phyloP scores from a whole-genome alignment of 2,329 filamentous ascomycete genomes.

The Fusarium sp. region DNA sequence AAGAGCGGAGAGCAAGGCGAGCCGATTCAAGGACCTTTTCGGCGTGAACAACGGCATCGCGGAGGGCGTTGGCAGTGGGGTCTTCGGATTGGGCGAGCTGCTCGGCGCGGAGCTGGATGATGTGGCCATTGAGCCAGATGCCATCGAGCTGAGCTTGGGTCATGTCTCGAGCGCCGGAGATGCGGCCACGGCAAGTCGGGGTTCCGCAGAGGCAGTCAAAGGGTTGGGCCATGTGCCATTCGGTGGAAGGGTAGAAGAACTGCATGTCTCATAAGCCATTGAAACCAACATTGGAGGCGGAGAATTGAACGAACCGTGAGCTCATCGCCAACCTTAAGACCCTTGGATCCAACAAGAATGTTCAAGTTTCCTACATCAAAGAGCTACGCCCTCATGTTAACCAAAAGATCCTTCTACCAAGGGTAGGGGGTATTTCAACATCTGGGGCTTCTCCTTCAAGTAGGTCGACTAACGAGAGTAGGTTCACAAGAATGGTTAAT shows the following conservation, averaged over 20 bases:
- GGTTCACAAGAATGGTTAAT: slow-evolving; percentile 77
- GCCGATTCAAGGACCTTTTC: slow-evolving; percentile 61
- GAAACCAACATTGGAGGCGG: not conserved
- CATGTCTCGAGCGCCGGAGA: slow-evolving; percentile 73
- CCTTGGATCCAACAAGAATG: slow-evolving; percentile 67
- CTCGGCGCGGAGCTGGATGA: slow-evolving; percentile 65
- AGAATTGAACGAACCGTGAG: slow-evolving; percentile 57
- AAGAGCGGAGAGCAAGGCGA: slow-evolving; percentile 55
- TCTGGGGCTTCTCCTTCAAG: slow-evolving; percentile 22
- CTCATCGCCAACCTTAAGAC: slow-evolving; percentile 66
- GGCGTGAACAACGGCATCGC: slow-evolving; percentile 56
- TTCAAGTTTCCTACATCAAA: slow-evolving; percentile 69
- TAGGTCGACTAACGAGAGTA: slow-evolving; percentile 64
- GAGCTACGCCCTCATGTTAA: slow-evolving; percentile 55
- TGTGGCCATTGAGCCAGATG: slow-evolving; percentile 72
- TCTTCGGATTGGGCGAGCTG: slow-evolving; percentile 47
- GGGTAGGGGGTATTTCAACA: not conserved
- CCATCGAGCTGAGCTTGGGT: slow-evolving; percentile 62
- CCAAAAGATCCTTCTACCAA: not conserved
- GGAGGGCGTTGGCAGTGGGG: slow-evolving; percentile 55
- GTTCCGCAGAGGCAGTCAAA: slow-evolving; percentile 74
- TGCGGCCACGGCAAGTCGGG: slow-evolving; percentile 67
- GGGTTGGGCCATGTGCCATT: slow-evolving; percentile 79
- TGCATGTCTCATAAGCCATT: slow-evolving; percentile 37
- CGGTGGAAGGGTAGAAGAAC: slow-evolving; percentile 82